A percentile compares a stretch with the other conserved stretches of the same genome.
These are phyloP conservation scores for Xylaria sp. DNA, from an alignment of 2,329 filamentous ascomycete genomes.

Conservation along the genomic window DNA sequence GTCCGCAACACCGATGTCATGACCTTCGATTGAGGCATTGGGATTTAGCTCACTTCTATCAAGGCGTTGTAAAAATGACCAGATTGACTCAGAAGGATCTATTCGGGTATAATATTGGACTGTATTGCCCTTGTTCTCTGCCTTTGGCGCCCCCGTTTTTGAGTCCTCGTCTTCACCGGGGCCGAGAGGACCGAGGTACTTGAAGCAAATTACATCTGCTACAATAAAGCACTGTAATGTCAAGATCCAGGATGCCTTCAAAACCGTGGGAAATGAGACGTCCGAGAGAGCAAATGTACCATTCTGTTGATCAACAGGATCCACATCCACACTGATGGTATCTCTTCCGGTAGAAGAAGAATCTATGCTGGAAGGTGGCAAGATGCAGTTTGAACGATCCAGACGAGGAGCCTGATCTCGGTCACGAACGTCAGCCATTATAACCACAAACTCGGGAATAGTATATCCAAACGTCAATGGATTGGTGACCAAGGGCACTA, in stretches of 20 bases:
- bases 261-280: conserved; percentile 20
- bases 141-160: background rate
- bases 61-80: conserved; percentile 33
- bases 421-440: conserved; percentile 25
- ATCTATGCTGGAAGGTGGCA: conserved; percentile 25
- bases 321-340: conserved; percentile 29
- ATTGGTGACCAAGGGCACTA: background rate
- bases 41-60: conserved; percentile 12
- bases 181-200: conserved; percentile 26
- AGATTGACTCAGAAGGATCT: conserved; percentile 26
- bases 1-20: conserved; percentile 30
- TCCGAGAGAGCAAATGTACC: background rate
- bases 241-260: conserved; percentile 36
- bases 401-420: conserved; percentile 28
- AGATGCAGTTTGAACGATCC: conserved; percentile 35
- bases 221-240: conserved; percentile 37
- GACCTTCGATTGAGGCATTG: conserved; percentile 23
- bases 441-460: background rate
- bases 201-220: conserved; percentile 37
- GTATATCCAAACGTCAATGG: background rate
- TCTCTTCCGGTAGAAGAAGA: conserved; percentile 14
- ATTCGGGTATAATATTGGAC: conserved; percentile 35
- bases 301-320: conserved; percentile 23
- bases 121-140: conserved; percentile 1
- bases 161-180: background rate